A percentile compares a stretch with the other conserved stretches of the same genome.
Conservation (phyloP, 2,329 filamentous ascomycete genomes). For the Aotearoamyces nothofagi region DNA sequence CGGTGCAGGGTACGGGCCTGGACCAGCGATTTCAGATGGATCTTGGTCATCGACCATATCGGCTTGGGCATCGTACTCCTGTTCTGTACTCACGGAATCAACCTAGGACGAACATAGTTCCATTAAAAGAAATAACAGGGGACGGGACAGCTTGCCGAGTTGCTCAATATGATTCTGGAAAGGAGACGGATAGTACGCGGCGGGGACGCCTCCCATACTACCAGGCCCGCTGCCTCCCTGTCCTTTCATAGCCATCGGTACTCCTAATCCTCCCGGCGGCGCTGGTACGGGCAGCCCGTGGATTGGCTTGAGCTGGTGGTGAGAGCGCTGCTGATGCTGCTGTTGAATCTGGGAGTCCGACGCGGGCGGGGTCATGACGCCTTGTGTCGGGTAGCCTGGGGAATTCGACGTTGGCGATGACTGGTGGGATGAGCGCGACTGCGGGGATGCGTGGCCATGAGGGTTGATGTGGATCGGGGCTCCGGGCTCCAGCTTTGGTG, state of each 20-base stretch:
- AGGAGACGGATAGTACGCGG: conserved; percentile 64
- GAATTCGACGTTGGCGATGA: conserved; percentile 52
- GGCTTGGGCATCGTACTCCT: conserved; percentile 86
- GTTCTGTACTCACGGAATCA: conserved; percentile 61
- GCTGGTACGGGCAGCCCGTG: conserved; percentile 13
- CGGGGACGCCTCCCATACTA: conserved; percentile 22
- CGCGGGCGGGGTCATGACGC: conserved; percentile 44
- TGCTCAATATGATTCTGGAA: conserved; percentile 94
- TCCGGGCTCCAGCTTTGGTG: conserved; percentile 54
- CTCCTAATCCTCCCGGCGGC: conserved; percentile 11
- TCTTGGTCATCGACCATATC: conserved; percentile 79
- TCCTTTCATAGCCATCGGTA: conserved; percentile 12
- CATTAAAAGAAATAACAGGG: conserved; percentile 31
- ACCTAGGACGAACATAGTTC: conserved; percentile 52
- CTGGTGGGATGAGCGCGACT: conserved; percentile 65
- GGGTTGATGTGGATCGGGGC: conserved; percentile 25
- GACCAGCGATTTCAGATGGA: conserved; percentile 51
- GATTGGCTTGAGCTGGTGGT: conserved; percentile 23
- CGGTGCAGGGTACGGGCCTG: conserved; percentile 46
- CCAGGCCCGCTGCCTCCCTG: conserved; percentile 18
- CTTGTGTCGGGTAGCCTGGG: conserved; percentile 42
- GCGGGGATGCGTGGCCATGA: conserved; percentile 43
- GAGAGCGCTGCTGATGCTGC: conserved; percentile 29
- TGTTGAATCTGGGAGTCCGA: conserved; percentile 37
- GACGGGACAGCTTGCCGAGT: conserved; percentile 65